These are phyloP conservation scores for Sporobolomyces phaffii DNA, from an alignment of 768 basidiomycete species.

Conservation along the genomic window DNA sequence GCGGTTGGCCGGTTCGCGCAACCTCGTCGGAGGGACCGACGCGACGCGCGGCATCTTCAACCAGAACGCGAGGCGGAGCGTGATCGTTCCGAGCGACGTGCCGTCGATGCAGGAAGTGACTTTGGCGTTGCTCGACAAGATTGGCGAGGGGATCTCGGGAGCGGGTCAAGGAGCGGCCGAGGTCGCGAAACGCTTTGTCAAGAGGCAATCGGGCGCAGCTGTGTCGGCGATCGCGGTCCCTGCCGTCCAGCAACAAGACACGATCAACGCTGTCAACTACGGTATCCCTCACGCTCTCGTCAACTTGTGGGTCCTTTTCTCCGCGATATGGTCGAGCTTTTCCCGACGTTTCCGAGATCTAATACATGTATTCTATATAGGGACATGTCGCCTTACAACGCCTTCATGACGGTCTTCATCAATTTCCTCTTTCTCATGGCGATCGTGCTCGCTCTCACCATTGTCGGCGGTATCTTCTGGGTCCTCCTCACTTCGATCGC, in stretches of 20 bases:
- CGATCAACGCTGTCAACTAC: conserved; percentile 24
- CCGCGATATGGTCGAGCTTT: not conserved
- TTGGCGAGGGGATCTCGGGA: not conserved
- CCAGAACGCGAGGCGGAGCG: not conserved
- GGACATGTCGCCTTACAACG: conserved; percentile 75
- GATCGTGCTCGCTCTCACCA: conserved; percentile 55
- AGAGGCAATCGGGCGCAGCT: not conserved
- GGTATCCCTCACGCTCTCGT: conserved; percentile 42
- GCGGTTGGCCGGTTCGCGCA: conserved; percentile 44
- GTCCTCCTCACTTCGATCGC: conserved; percentile 45
- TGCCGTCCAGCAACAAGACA: conserved; percentile 53
- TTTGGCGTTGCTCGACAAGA: not conserved
- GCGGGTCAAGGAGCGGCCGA: not conserved
- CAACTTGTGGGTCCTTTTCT: conserved; percentile 5
- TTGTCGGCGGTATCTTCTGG: conserved; percentile 45
- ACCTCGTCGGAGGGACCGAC: conserved; percentile 35
- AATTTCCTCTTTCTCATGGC: conserved; percentile 61
- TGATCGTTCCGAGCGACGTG: not conserved
- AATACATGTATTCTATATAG: conserved; percentile 67
- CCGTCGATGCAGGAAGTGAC: conserved; percentile 8
- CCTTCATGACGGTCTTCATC: conserved; percentile 76
- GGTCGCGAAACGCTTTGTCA: conserved; percentile 15
- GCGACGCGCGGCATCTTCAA: conserved; percentile 31
- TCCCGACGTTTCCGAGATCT: conserved; percentile 53
- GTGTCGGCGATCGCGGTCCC: conserved; percentile 37